Conservation (phyloP, 2,329 filamentous ascomycete species). For the Fusarium sarcochroum region DNA sequence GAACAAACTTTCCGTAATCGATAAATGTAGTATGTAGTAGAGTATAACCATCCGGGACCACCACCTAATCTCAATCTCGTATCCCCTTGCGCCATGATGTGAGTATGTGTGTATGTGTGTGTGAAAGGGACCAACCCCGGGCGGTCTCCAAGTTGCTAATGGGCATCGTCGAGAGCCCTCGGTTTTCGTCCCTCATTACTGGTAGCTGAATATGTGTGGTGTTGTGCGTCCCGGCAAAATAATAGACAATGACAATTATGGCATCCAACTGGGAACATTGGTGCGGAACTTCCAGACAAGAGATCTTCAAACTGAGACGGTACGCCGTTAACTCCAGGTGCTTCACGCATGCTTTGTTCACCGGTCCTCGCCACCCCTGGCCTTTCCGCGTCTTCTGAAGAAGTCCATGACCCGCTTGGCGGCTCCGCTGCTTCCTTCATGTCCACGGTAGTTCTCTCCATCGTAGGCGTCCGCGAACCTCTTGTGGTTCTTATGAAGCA, state of each 20-base stretch:
- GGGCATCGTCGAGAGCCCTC: slow-evolving; percentile 42
- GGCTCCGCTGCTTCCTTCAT: slow-evolving; percentile 87
- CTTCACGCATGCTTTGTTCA: slow-evolving; percentile 49
- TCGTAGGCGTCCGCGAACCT: slow-evolving; percentile 93
- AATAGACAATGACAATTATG: slow-evolving; percentile 48
- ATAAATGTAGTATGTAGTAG: slow-evolving; percentile 47
- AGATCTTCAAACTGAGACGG: slow-evolving; percentile 44
- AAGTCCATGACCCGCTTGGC: slow-evolving; percentile 98
- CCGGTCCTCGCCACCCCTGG: slow-evolving; percentile 72
- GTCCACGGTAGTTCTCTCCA: slow-evolving; percentile 74
- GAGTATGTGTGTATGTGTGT: slow-evolving; percentile 33
- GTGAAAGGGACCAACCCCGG: slow-evolving; percentile 35
- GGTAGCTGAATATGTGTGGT: slow-evolving; percentile 43
- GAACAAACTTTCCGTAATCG: slow-evolving; percentile 44
- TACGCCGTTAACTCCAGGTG: slow-evolving; percentile 46
- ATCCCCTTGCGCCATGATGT: slow-evolving; percentile 47
- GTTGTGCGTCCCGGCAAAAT: slow-evolving; percentile 42
- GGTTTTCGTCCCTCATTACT: slow-evolving; percentile 48
- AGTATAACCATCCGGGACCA: slow-evolving; percentile 46
- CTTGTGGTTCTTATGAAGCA: slow-evolving; percentile 87
- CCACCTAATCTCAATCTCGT: slow-evolving; percentile 45
- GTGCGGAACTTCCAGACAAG: slow-evolving; percentile 41
- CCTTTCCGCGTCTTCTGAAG: slow-evolving; percentile 89
- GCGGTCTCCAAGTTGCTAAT: slow-evolving; percentile 39
- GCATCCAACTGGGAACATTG: slow-evolving; percentile 47